Base-by-base conservation (phyloP, 2,329 filamentous ascomycete genomes). In the Cercospora berteroae region DNA sequence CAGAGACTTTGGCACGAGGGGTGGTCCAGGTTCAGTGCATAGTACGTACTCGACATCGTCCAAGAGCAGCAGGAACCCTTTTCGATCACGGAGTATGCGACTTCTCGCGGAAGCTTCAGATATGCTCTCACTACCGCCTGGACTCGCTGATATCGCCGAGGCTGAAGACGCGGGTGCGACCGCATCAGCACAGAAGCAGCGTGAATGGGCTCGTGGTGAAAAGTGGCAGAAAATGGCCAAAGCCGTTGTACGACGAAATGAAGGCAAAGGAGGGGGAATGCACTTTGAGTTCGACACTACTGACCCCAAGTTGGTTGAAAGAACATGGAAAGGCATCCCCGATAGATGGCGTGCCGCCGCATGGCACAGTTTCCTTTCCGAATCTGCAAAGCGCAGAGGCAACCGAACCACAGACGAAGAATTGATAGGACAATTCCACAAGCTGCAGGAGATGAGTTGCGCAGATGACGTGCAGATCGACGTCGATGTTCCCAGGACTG, bases 321-420 rank as follows among this genome's bases (percentile, higher is more conserved):
- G 95, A 65, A 96, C 93, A 1, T 99, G 95, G 95, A 99, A 99
- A 78, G 95, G 95, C 31, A 97, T 99, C 70, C 95, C 95, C 0
- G 95, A 99, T 79, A 89, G 93, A 70, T 99, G 95, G 95, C 90
- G 95, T 61, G 88, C 90, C 33, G 90, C 92, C 1, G 95, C 94
- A 2, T 99, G 95, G 95, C 94, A 94, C 81, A 93, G 93, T 4
- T 99, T 99, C 77, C 85, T 99, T 29, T 86, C 88, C 6, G 83
- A 90, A 8, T 94, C 92, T 70, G 93, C 93, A 36, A 89, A 86
- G 75, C 87, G 85, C 69, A 84, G 87, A 69, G 84, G 87, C 66
- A 87, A 86, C 60, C 67, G 62, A 8, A 86, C 87, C 3, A 83
- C 87, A 0, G 92, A 95, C 65, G 87, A 89, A 48, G 85, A 91